These are phyloP conservation scores for Mytilinidion resinicola DNA, from an alignment of 495 filamentous ascomycete genomes.

Conservation along the genomic window DNA sequence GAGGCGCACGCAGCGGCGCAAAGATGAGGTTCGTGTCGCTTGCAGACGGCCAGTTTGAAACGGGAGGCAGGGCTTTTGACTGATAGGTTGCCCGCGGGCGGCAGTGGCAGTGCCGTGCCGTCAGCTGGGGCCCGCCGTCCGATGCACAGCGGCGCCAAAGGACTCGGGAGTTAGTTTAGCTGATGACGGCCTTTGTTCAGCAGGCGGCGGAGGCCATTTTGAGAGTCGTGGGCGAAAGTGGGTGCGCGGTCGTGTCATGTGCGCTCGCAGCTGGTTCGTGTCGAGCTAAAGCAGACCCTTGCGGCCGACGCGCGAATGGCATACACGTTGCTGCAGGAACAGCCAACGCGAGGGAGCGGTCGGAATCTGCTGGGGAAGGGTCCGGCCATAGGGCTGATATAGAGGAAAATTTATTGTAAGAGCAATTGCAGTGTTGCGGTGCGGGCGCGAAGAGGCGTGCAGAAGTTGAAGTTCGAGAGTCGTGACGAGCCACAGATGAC, in stretches of 20 bases:
- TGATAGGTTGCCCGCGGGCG: conserved; percentile 13
- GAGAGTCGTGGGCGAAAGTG: not conserved
- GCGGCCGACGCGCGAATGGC: not conserved
- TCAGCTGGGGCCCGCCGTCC: conserved; percentile 6
- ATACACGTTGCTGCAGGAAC: too few species aligned
- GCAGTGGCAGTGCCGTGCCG: conserved; percentile 11
- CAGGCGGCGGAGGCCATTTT: not conserved
- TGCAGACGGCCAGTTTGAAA: conserved; percentile 21
- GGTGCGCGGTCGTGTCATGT: not conserved
- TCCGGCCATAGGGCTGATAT: too few species aligned
- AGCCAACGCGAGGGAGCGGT: too few species aligned
- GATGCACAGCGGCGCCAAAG: not conserved
- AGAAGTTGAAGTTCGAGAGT: too few species aligned
- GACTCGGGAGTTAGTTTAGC: not conserved
- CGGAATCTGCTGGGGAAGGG: too few species aligned
- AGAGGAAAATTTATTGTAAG: not conserved
- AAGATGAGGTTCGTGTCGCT: conserved; percentile 6
- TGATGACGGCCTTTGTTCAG: not conserved
- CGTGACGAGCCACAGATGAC: too few species aligned
- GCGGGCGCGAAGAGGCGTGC: too few species aligned
- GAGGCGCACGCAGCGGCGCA: conserved; percentile 3
- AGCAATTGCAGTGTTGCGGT: too few species aligned
- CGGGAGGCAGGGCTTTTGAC: conserved; percentile 7
- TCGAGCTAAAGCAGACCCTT: not conserved
- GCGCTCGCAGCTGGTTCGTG: not conserved